Evolutionary conservation across 108 stramenopile species (phyloP).

Genomic region (Poteriospumella lacustris): DNA sequence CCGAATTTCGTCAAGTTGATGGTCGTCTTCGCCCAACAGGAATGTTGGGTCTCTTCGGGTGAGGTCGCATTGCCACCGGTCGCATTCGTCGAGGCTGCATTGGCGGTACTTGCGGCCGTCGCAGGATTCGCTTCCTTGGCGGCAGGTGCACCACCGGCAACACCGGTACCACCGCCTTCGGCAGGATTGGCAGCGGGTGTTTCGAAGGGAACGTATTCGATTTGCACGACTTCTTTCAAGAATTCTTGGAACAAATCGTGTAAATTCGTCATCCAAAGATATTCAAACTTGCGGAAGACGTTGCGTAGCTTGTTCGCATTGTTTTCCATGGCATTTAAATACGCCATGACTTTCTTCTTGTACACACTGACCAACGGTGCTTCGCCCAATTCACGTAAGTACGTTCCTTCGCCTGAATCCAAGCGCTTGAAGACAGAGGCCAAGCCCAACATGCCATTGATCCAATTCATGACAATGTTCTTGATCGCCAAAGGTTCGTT

Average conservation of each 20-base stretch:
- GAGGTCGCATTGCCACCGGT: background rate
- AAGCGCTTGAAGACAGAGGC: slow-evolving; percentile 44
- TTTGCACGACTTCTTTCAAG: slow-evolving; percentile 26
- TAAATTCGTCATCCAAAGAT: slow-evolving; percentile 57
- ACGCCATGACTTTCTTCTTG: background rate
- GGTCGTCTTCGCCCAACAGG: slow-evolving; percentile 8
- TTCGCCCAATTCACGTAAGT: slow-evolving; percentile 46
- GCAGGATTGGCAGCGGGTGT: background rate
- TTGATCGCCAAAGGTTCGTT: background rate
- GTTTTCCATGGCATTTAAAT: slow-evolving; percentile 41
- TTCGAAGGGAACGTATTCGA: slow-evolving; percentile 16
- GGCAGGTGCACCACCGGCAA: background rate
- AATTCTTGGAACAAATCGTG: slow-evolving; percentile 50
- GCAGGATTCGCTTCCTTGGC: background rate
- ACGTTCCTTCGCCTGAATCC: slow-evolving; percentile 50
- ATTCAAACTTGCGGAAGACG: slow-evolving; percentile 49
- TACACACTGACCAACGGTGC: background rate
- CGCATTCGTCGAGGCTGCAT: background rate
- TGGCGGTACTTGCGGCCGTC: background rate
- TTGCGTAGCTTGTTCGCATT: slow-evolving; percentile 30
- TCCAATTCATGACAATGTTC: slow-evolving; percentile 35
- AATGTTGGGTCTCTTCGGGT: background rate
- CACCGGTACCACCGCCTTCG: background rate
- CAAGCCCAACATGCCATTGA: slow-evolving; percentile 31
- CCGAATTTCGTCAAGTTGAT: slow-evolving; percentile 41